Evolutionary conservation across 2,329 filamentous ascomycete species (phyloP), one percentile per base, ranked within the genome.

Genomic region (Fusarium sp.): DNA sequence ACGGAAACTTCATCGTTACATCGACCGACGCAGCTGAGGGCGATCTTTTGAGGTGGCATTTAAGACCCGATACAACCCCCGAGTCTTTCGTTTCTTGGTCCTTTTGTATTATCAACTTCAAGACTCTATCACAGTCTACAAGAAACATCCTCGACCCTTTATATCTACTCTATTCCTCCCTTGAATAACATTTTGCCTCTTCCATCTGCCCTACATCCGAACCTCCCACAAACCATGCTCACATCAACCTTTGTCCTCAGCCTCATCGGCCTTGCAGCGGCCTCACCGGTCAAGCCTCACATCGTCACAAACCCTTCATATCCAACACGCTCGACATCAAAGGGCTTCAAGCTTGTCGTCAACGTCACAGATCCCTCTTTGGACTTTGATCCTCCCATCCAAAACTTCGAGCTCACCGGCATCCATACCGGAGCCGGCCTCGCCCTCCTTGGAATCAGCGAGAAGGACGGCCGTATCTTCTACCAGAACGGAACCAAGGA

Each of bases 401-500:
- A 86, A 37, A 75, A 79, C 72, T 79, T 73, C 63, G 77, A 77
- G 48, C 57, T 86, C 27, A 74, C 77, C 46, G 80, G 78, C 48
- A 81, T 83, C 42, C 84, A 85, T 73, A 77, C 77, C 9, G 83
- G 83, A 37, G 81, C 84, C 1, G 83, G 80, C 2, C 60, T 77
- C 12, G 79, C 78, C 55, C 78, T 80, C 4, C 82, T 80, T 11
- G 79, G 82, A 3, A 75, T 84, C 14, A 63, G 69, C 21, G 69
- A 75, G 28, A 53, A 63, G 30, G 47, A 63, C 25, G 72, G 69
- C n/a, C 68, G 68, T 10, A 55, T 82, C 61, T 87, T 86, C 72
- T 87, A 86, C 79, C 76, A 83, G 59, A 87, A 87, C 70, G 83
- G 82, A 70, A 85, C 84, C 14, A 77, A 77, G 14, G 60, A 73